Evolutionary conservation across 169 alveolate species (phyloP).

Genomic region (Pseudocohnilembus persalinus): DNA sequence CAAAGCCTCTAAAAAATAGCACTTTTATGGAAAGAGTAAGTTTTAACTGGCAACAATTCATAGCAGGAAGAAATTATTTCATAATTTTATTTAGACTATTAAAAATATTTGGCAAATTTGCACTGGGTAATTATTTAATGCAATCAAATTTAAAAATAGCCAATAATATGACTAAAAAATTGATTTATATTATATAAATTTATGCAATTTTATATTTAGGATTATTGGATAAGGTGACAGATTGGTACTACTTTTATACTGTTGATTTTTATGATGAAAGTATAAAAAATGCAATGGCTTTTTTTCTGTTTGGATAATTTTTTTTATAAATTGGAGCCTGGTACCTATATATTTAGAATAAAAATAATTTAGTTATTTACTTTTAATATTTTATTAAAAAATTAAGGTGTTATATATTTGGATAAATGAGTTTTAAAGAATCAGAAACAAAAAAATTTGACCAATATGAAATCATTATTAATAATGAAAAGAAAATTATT

Average conservation of each 20-base stretch:
- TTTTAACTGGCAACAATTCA: not conserved
- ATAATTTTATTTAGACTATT: not conserved
- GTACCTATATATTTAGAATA: not conserved
- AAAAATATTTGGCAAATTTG: no score
- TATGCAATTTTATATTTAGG: not conserved
- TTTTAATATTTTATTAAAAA: no score
- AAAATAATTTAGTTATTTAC: not conserved
- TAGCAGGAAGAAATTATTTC: not conserved
- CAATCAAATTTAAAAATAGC: no score
- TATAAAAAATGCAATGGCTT: not conserved
- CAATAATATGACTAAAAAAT: not conserved
- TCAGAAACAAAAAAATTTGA: not conserved
- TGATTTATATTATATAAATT: no score
- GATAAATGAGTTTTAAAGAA: not conserved
- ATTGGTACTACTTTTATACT: not conserved
- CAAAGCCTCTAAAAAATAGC: no score
- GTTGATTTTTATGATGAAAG: not conserved
- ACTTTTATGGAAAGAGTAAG: no score
- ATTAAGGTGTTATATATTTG: not conserved
- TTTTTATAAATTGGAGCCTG: not conserved
- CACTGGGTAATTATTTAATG: not conserved
- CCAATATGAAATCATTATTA: not conserved
- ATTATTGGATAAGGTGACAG: not conserved
- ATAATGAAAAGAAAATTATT: not conserved
- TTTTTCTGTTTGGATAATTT: not conserved